phyloP scores from a whole-genome alignment of 768 basidiomycete genomes.

The Pleurotus tuber-regium region DNA sequence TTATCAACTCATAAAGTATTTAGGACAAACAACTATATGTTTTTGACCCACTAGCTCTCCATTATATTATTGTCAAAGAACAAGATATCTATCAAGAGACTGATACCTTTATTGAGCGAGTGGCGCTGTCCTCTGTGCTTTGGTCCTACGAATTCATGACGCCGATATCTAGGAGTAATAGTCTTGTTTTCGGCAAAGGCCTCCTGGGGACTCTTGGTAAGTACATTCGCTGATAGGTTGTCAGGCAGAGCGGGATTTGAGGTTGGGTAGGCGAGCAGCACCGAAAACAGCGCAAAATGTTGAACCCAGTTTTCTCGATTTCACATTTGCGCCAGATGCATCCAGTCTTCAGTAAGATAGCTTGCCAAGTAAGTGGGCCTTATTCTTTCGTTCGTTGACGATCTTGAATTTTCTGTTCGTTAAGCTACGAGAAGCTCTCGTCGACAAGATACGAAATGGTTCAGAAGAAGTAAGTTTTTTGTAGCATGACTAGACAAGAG shows the following conservation, averaged over 20 bases:
- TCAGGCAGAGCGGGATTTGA: neutral
- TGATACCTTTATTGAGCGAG: constrained; percentile 35
- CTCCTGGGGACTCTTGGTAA: constrained; percentile 1
- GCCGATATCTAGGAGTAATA: neutral
- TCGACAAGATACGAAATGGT: constrained; percentile 10
- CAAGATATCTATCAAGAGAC: constrained; percentile 48
- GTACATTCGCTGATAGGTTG: neutral
- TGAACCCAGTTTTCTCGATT: constrained; percentile 31
- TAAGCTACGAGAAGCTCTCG: constrained; percentile 13
- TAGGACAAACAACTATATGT: constrained; percentile 29
- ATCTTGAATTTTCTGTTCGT: neutral
- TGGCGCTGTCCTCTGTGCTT: too few relatives aligned
- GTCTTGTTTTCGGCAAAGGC: neutral
- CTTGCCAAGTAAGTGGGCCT: neutral
- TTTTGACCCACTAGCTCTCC: constrained; percentile 32
- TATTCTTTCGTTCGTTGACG: neutral
- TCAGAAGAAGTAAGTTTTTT: constrained; percentile 13
- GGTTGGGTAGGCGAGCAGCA: constrained; percentile 7
- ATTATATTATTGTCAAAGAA: constrained; percentile 35
- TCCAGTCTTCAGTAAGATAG: constrained; percentile 21
- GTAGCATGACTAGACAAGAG: too few relatives aligned
- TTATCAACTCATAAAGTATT: constrained; percentile 14
- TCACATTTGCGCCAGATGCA: constrained; percentile 26
- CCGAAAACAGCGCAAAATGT: constrained; percentile 25
- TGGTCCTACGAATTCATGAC: too few relatives aligned